These are phyloP conservation scores for Perilla frutescens DNA, from an alignment of 257 asterid genomes.

Conservation along the genomic window DNA sequence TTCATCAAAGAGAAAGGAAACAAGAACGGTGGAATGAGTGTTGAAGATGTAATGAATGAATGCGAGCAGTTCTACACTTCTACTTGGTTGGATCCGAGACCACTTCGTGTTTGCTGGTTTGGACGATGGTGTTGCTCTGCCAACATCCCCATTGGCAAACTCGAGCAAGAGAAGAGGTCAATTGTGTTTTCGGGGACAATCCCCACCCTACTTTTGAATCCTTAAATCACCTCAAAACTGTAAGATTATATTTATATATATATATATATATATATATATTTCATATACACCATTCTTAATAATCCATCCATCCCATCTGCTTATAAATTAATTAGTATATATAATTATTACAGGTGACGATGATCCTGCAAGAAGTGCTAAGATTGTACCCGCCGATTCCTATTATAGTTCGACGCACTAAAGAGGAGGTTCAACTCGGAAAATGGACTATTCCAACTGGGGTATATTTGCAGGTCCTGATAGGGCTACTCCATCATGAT, in stretches of 20 bases:
- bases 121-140: conserved; percentile 43
- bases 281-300: too few species aligned
- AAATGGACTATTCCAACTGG: conserved; percentile 28
- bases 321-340: too few species aligned
- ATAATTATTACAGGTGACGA: conserved; percentile 30
- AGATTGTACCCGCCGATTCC: conserved; percentile 35
- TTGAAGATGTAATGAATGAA: conserved; percentile 43
- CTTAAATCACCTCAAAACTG: conserved; percentile 44
- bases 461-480: conserved; percentile 20
- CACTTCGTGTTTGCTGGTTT: conserved; percentile 35
- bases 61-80: conserved; percentile 41
- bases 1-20: conserved; percentile 37
- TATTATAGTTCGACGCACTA: conserved; percentile 11
- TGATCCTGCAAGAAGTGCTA: conserved; percentile 42
- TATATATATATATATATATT: too few species aligned
- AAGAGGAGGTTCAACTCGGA: conserved; percentile 5
- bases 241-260: background rate
- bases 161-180: conserved; percentile 44
- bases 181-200: conserved; percentile 24
- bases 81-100: conserved; percentile 42
- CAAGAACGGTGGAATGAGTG: conserved; percentile 33
- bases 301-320: too few species aligned
- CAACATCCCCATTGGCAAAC: conserved; percentile 46
- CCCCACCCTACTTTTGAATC: conserved; percentile 30
- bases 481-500: conserved; percentile 37